Evolutionary conservation across 106 monocot genomes (phyloP), one percentile per base, ranked within the genome.

Genomic region (Allium fistulosum): DNA sequence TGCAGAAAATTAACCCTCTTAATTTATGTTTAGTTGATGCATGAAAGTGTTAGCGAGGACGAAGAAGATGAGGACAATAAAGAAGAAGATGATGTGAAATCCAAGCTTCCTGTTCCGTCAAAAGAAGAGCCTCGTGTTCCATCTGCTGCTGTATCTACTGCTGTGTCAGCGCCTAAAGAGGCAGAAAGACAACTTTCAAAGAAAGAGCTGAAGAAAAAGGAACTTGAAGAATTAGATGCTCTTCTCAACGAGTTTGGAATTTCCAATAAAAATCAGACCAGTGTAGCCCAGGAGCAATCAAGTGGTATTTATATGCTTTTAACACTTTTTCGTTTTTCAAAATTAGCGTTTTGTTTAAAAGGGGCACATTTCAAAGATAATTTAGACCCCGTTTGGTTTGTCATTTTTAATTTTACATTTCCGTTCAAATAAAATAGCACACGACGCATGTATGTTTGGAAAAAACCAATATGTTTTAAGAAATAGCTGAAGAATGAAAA

Each of bases 131-230:
- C 53, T 69, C 60, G 60, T 15, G 72, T 49, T 6, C 71, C 12
- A 52, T 18, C 7, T 15, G 13, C 11, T 37, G 37, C 37, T 37
- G 37, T 37, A 37, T 37, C 37, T 37, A 37, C 37, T 2, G 37
- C 37, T 37, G 37, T 37, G 37, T 59, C 65, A 10, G 57, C 57
- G 26, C 48, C 76, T 7, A 85, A 78, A 70, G 90, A 90, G 11
- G 28, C 80, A n/a, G 90, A 85, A 49, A 77, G 78, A 55, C 90
- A 90, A 58, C 76, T 90, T 22, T 90, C 90, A 7, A 90, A 90
- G 85, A 90, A 90, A 63, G 90, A 90, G 63, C 58, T 83, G 63
- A 90, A 90, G 78, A 90, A 85, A 72, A 90, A 85, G 67, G 90
- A 77, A 27, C 75, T 85, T 59, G 83, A 72, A 26, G 90, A 90